Conservation (phyloP, 75 land plant species). For the Selaginella moellendorffii region DNA sequence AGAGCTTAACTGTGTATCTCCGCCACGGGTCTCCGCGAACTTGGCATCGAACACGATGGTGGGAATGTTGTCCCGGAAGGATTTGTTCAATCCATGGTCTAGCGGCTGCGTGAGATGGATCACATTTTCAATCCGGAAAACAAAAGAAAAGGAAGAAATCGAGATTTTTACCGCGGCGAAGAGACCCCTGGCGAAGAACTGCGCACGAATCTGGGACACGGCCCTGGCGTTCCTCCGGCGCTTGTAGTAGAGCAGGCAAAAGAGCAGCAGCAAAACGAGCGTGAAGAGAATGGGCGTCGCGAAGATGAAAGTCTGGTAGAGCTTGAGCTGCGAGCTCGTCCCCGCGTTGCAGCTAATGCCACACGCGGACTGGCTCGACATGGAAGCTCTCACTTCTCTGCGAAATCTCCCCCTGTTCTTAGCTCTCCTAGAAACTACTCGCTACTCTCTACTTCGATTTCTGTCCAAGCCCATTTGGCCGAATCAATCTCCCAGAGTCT, state of each 20-base stretch:
- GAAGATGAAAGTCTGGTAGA: constrained; percentile 57
- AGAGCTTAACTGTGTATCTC: neutral
- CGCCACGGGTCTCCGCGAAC: constrained; percentile 10
- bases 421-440: too few relatives aligned
- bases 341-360: neutral
- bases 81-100: constrained; percentile 16
- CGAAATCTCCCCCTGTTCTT: too few relatives aligned
- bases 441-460: too few relatives aligned
- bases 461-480: too few relatives aligned
- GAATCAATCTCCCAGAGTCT: too few relatives aligned
- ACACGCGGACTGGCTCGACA: too few relatives aligned
- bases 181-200: constrained; percentile 17
- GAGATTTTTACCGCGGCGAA: neutral
- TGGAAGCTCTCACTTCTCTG: too few relatives aligned
- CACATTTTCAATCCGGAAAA: too few relatives aligned
- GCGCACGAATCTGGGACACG: constrained; percentile 28
- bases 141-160: neutral
- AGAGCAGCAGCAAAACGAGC: constrained; percentile 43
- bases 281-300: constrained; percentile 57
- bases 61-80: constrained; percentile 17
- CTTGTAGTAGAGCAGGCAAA: constrained; percentile 48
- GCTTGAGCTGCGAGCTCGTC: constrained; percentile 24
- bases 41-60: constrained; percentile 8
- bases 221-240: constrained; percentile 37
- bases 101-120: constrained; percentile 8